Conservation (phyloP, 768 basidiomycete genomes). For the Leccinum boreale region DNA sequence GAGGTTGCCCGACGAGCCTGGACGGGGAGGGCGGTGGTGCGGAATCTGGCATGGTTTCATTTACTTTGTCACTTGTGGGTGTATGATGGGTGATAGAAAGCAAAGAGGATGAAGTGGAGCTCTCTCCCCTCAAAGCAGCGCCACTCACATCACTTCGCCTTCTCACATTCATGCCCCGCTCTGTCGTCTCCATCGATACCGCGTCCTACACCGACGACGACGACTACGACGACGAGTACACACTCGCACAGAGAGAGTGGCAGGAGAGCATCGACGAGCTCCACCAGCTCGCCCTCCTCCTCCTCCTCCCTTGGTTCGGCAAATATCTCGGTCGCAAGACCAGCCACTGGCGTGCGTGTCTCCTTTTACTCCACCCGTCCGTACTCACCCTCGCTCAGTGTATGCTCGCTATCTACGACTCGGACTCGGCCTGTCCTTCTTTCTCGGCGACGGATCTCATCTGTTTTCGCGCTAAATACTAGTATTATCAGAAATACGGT, state of each 20-base stretch:
- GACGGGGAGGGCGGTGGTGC: conserved; percentile 30
- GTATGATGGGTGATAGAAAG: conserved; percentile 17
- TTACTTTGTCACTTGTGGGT: conserved; percentile 15
- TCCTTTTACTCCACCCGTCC: conserved; percentile 1
- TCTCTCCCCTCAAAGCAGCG: conserved; percentile 17
- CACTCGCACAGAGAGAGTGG: conserved; percentile 86
- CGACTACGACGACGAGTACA: conserved; percentile 69
- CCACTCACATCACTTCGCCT: not conserved
- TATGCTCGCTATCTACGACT: conserved; percentile 68
- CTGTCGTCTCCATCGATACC: conserved; percentile 59
- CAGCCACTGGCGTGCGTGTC: conserved; percentile 76
- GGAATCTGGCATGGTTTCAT: conserved; percentile 55
- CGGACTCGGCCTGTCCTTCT: conserved; percentile 63
- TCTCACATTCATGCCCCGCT: conserved; percentile 50
- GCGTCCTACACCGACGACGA: conserved; percentile 44
- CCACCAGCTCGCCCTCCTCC: conserved; percentile 73
- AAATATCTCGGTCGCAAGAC: conserved; percentile 86
- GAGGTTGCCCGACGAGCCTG: conserved; percentile 71
- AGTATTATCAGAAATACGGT: conserved; percentile 25
- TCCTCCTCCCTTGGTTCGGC: conserved; percentile 82
- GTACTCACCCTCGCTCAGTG: conserved; percentile 39
- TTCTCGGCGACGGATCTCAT: conserved; percentile 40
- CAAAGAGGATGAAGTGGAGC: conserved; percentile 13
- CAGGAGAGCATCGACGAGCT: conserved; percentile 86
- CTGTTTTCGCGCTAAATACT: conserved; percentile 19